Base-by-base conservation (phyloP, 1,284 basidiomycete genomes). In the Ceratobasidium sp. region DNA sequence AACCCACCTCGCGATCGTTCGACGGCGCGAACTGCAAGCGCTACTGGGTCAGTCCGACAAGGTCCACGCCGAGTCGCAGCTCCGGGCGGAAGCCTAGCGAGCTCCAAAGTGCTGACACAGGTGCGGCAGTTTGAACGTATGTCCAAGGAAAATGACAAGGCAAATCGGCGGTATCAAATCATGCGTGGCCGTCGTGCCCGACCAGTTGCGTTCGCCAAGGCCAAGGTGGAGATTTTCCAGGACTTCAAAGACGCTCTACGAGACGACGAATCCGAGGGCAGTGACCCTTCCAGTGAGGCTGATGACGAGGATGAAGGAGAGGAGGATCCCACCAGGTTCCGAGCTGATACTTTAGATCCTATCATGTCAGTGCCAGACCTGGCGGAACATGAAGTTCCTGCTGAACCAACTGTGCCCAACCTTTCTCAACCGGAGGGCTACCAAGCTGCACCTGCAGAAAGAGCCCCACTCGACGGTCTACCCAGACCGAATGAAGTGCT, bases 191-290 rank as follows among this genome's bases (percentile, higher is more conserved):
- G 92, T 80, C 91, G 95, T 60, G 95, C 96, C n/a, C 92, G 97
- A 53, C 97, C 98, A 1, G 96, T 99, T 9, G 94, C 94, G 7
- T 93, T 93, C 46, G 94, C 97, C 3, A 91, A 93, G 75, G 96
- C 96, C 7, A 96, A 93, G 79, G 95, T 99, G 0, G 93, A 97
- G 83, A 91, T 99, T 53, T 91, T 98, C 64, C 93, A 95, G 81
- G 98, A 95, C 82, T 91, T 98, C 80, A 93, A 95, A 83, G 97
- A 98, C 82, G 97, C 95, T 0, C 95, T 98, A 82, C 90, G 91
- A 79, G 97, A 98, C 82, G 82, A 82, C 68, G 83, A 82, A 56
- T 81, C 81, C 20, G 83, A 82, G 23, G 88, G 89, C 78, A 92
- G 91, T 2, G 93, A 94, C 81, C 92, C 92, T 10, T 93, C 92